phyloP scores from a whole-genome alignment of 768 basidiomycete genomes.

The Chalciporus pseudorubinellus region DNA sequence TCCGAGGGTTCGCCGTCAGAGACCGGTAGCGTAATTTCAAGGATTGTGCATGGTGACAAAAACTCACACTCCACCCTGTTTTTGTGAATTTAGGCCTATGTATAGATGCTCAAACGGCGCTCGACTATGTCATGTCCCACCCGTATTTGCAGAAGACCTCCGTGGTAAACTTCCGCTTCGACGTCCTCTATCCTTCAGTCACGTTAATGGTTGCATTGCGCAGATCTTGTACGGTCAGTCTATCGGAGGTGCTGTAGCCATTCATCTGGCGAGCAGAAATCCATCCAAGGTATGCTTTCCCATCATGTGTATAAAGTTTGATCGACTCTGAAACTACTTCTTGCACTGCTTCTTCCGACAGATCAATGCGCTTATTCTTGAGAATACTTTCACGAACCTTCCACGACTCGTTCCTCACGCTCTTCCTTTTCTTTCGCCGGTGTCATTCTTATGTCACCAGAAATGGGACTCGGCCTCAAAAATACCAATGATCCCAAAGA shows the following conservation, averaged over 20 bases:
- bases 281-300: slow-evolving; percentile 50
- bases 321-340: background rate
- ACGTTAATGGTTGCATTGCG: background rate
- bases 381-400: slow-evolving; percentile 91
- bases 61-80: background rate
- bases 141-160: slow-evolving; percentile 62
- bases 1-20: slow-evolving; percentile 88
- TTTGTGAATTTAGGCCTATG: slow-evolving; percentile 53
- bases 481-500: slow-evolving; percentile 57
- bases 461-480: slow-evolving; percentile 81
- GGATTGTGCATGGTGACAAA: background rate
- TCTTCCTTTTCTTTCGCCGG: slow-evolving; percentile 67
- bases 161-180: slow-evolving; percentile 46
- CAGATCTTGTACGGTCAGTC: slow-evolving; percentile 81
- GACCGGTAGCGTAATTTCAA: slow-evolving; percentile 47
- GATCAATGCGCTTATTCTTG: slow-evolving; percentile 80
- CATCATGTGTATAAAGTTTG: background rate
- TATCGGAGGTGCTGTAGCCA: slow-evolving; percentile 90
- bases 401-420: slow-evolving; percentile 78
- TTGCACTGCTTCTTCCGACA: slow-evolving; percentile 24
- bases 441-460: slow-evolving; percentile 81
- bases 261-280: slow-evolving; percentile 82
- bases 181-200: background rate
- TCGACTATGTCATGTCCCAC: slow-evolving; percentile 70
- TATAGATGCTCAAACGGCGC: slow-evolving; percentile 80